Evolutionary conservation across 192 early-diverging fungal genomes (phyloP).

Genomic region (Coemansia sp.): DNA sequence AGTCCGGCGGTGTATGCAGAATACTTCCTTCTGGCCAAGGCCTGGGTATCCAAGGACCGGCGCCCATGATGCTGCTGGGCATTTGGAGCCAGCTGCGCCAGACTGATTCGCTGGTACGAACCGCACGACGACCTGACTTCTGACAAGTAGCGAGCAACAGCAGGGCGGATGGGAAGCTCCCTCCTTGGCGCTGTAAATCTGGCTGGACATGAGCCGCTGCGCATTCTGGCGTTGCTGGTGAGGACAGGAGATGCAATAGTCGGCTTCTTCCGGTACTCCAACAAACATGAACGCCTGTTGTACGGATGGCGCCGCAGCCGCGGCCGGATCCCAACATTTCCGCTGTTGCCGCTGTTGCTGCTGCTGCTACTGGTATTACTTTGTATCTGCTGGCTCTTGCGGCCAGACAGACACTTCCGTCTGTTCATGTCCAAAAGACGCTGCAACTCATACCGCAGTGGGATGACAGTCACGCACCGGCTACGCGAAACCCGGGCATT

Average conservation of each 20-base stretch:
- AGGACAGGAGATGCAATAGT: background rate
- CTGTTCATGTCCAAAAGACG: constrained; percentile 16
- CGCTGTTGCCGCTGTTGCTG: background rate
- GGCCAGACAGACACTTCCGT: background rate
- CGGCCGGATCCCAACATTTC: background rate
- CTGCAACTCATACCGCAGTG: constrained; percentile 43
- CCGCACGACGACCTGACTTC: constrained; percentile 16
- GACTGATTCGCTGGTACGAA: constrained; percentile 32
- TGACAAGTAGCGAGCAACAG: constrained; percentile 26
- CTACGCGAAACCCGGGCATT: constrained; percentile 1
- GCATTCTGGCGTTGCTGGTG: background rate
- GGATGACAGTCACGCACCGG: constrained; percentile 39
- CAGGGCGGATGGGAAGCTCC: constrained; percentile 23
- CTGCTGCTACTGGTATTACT: background rate
- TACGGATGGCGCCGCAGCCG: background rate
- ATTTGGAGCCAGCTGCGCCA: constrained; percentile 24
- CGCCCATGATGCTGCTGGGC: constrained; percentile 3
- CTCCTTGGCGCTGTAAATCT: constrained; percentile 11
- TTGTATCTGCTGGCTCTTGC: background rate
- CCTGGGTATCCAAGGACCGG: constrained; percentile 19
- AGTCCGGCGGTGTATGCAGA: background rate
- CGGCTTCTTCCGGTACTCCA: background rate
- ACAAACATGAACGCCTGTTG: constrained; percentile 14
- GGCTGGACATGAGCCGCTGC: constrained; percentile 23
- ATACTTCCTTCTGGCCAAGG: background rate